Base-by-base conservation (phyloP, 1,284 basidiomycete species). In the Laetiporus sulphureus region DNA sequence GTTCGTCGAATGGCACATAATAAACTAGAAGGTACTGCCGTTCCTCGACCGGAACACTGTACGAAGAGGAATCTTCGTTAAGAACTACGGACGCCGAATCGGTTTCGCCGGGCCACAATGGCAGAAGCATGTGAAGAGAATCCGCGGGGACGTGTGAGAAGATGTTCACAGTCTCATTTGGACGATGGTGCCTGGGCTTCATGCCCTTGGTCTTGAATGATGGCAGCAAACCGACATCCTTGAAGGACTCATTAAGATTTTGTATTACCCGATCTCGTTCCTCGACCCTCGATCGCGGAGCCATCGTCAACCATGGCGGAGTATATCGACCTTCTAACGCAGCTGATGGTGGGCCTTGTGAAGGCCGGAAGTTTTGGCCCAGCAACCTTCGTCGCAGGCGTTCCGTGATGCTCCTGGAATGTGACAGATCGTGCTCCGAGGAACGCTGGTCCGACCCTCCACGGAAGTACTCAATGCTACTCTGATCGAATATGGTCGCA, bases 121-220 rank as follows among this genome's bases (percentile, higher is more conserved):
- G 85, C n/a, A 89, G 66, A 16, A 89, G 68, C 86, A 89, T 88
- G 59, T 82, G 86, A 33, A 87, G 63, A 20, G 74, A 73, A 16
- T 87, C 81, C 3, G 73, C 61, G 0, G 82, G 80, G 20, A 87
- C 69, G 32, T 74, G 67, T 36, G 73, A 71, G 46, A 88, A 78
- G 46, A 85, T 71, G 36, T 54, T 56, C 38, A 79, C 69, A 25
- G 51, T 48, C 12, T 40, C 50, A 32, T 56, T 57, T 13, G 50
- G 47, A 25, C 52, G 53, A 41, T 59, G 56, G 36, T 57, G 60
- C 29, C 60, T 67, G 47, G 62, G 61, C 11, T 50, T 50, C 29
- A 41, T 52, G 15, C 54, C 51, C 23, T 50, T 51, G 15, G 52
- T 45, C 32, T 53, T 58, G 68, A 62, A 52, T 20, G 79, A 73